These are phyloP conservation scores for Tylopilus sp. DNA, from an alignment of 768 basidiomycete genomes.

Conservation along the genomic window DNA sequence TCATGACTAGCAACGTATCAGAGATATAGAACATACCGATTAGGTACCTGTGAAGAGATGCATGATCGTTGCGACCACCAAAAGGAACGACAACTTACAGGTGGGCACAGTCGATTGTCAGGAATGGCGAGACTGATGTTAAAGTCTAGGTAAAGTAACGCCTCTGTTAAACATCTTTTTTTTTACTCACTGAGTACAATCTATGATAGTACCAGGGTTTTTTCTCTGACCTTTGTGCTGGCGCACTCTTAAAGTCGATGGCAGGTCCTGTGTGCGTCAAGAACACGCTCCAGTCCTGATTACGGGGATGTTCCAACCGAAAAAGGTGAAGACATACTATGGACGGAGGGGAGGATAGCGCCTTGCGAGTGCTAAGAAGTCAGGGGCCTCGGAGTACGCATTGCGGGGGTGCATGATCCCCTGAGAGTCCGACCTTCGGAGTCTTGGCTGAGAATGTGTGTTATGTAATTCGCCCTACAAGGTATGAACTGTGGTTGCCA, in stretches of 20 bases:
- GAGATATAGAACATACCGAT: conserved; percentile 44
- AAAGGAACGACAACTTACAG: conserved; percentile 47
- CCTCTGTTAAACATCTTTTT: conserved; percentile 76
- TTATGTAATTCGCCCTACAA: background rate
- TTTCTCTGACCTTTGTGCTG: conserved; percentile 57
- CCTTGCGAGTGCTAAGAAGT: conserved; percentile 59
- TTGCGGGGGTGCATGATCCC: conserved; percentile 46
- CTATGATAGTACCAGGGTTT: background rate
- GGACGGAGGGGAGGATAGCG: conserved; percentile 53
- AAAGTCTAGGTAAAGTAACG: conserved; percentile 76
- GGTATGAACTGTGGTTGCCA: too few species aligned
- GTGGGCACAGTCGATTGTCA: conserved; percentile 77
- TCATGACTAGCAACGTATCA: background rate
- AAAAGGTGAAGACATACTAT: conserved; percentile 40
- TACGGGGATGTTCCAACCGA: background rate
- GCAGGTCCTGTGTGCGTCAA: conserved; percentile 32
- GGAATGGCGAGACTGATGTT: conserved; percentile 58
- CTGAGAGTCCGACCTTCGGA: too few species aligned
- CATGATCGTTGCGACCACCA: background rate
- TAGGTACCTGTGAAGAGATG: conserved; percentile 54
- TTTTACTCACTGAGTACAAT: conserved; percentile 29
- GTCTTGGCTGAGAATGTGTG: too few species aligned
- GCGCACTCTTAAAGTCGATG: conserved; percentile 76
- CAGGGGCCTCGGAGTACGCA: conserved; percentile 43
- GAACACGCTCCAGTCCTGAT: conserved; percentile 22